Evolutionary conservation across 768 basidiomycete species (phyloP).

Genomic region (Amanita pseudoporphyria): DNA sequence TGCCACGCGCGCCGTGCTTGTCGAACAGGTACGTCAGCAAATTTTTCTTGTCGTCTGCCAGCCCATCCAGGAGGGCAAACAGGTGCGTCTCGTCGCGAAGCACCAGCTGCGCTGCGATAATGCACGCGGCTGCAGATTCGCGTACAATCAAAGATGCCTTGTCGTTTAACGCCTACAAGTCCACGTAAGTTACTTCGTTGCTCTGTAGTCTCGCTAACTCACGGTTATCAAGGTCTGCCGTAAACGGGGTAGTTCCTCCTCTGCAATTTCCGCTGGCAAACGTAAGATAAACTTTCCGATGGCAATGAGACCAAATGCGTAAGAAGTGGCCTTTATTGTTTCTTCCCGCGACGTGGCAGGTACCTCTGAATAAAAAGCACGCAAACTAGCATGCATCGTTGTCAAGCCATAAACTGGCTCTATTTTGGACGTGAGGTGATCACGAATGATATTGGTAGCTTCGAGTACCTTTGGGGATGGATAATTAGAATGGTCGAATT

Average conservation of each 20-base stretch:
- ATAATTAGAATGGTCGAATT: conserved; percentile 4
- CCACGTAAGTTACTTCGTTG: conserved; percentile 6
- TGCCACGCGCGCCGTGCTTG: conserved; percentile 68
- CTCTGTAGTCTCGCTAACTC: conserved; percentile 15
- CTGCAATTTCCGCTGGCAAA: conserved; percentile 74
- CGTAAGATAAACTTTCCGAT: conserved; percentile 76
- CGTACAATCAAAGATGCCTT: conserved; percentile 66
- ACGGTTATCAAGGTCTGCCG: conserved; percentile 63
- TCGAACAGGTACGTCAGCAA: conserved; percentile 83
- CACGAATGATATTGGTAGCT: conserved; percentile 75
- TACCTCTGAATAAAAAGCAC: conserved; percentile 49
- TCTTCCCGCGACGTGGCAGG: conserved; percentile 28
- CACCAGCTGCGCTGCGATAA: conserved; percentile 78
- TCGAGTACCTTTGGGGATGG: conserved; percentile 53
- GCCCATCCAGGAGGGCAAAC: conserved; percentile 69
- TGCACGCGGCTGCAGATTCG: conserved; percentile 73
- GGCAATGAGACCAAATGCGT: conserved; percentile 78
- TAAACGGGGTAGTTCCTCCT: conserved; percentile 78
- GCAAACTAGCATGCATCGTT: conserved; percentile 67
- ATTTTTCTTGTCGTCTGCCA: conserved; percentile 89
- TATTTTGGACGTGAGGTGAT: conserved; percentile 57
- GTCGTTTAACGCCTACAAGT: conserved; percentile 57
- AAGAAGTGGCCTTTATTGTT: conserved; percentile 53
- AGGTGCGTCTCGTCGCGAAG: conserved; percentile 77
- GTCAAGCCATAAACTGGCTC: conserved; percentile 83